Conservation (phyloP, 768 basidiomycete genomes). For the Phanerochaete carnosa region DNA sequence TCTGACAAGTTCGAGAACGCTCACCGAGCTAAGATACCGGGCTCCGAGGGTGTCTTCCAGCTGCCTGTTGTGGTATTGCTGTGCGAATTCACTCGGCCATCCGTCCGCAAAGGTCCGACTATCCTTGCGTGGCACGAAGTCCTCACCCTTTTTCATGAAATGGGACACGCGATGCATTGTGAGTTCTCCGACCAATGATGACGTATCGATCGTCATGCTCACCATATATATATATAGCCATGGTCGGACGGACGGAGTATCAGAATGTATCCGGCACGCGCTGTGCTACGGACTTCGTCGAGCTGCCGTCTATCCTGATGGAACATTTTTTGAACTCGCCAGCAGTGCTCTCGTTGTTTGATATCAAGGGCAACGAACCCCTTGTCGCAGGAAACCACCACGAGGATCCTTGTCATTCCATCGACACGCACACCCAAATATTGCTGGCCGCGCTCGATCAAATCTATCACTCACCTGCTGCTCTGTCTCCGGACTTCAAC, state of each 20-base stretch:
- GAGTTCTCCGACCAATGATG: conserved; percentile 35
- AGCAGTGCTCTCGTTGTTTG: conserved; percentile 76
- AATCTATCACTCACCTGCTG: conserved; percentile 75
- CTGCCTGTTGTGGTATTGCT: conserved; percentile 89
- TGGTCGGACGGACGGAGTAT: conserved; percentile 96
- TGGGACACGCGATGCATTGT: conserved; percentile 99
- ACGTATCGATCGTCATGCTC: conserved; percentile 1
- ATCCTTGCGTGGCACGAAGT: conserved; percentile 91
- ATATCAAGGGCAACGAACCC: conserved; percentile 44
- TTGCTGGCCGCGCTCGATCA: conserved; percentile 89
- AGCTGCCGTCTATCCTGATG: conserved; percentile 97
- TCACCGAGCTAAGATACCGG: conserved; percentile 56
- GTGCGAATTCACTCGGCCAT: conserved; percentile 78
- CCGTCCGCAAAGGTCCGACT: conserved; percentile 59
- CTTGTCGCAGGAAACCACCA: conserved; percentile 60
- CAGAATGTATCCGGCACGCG: conserved; percentile 98
- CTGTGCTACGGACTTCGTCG: conserved; percentile 97
- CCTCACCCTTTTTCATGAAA: conserved; percentile 93
- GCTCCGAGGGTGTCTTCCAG: conserved; percentile 72
- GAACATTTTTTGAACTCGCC: conserved; percentile 93
- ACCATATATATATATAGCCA: conserved; percentile 55
- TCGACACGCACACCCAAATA: conserved; percentile 91
- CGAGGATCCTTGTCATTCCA: conserved; percentile 71
- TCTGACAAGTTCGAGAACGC: conserved; percentile 63
- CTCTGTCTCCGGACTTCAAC: conserved; percentile 56